Evolutionary conservation across 306 rosid genomes (phyloP).

Genomic region (Cucumis melo): DNA sequence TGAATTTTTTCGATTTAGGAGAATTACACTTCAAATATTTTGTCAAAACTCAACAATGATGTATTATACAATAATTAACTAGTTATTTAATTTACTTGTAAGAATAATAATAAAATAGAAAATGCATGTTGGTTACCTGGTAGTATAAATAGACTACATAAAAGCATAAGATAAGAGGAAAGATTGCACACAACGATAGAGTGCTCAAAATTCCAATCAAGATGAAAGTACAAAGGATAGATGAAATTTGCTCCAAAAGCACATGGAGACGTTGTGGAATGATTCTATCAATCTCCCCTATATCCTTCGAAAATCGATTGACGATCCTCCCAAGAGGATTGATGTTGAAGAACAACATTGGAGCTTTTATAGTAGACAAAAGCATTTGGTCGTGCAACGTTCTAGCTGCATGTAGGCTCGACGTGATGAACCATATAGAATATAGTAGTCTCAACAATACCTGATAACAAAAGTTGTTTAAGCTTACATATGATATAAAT

Average conservation of each 20-base stretch:
- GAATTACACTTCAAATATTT: no score
- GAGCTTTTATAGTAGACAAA: conserved; percentile 61
- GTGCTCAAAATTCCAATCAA: conserved; percentile 90
- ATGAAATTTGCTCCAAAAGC: conserved; percentile 69
- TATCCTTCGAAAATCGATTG: conserved; percentile 86
- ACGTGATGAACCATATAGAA: conserved; percentile 66
- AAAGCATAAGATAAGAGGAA: conserved; percentile 77
- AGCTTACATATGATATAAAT: no score
- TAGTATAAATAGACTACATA: conserved; percentile 71
- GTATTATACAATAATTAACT: no score
- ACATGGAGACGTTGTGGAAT: conserved; percentile 57
- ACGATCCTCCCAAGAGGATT: conserved; percentile 84
- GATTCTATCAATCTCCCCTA: conserved; percentile 77
- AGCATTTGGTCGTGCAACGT: conserved; percentile 85
- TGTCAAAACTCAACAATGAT: no score
- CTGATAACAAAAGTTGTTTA: conserved; percentile 26
- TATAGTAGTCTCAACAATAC: conserved; percentile 51
- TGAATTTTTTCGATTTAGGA: no score
- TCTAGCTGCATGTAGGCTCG: conserved; percentile 78
- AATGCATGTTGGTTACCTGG: conserved; percentile 37
- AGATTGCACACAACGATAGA: conserved; percentile 86
- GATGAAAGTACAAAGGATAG: conserved; percentile 71
- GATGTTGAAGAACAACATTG: conserved; percentile 83
- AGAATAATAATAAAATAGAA: not conserved
- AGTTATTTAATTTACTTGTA: not conserved